Base-by-base conservation (phyloP, 2,329 filamentous ascomycete genomes). In the Fusarium phyllophilum region DNA sequence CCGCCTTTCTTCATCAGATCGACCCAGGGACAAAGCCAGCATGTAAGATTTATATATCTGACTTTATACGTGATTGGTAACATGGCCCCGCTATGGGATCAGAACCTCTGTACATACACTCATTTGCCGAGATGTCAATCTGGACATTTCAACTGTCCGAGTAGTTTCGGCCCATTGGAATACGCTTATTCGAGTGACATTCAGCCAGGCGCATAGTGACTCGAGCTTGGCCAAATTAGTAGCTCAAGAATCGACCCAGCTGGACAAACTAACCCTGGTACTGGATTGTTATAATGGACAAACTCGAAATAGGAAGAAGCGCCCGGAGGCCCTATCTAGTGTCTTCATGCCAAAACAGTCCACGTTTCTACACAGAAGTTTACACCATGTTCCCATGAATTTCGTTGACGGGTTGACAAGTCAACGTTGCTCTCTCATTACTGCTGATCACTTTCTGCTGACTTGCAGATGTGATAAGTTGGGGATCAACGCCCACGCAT, bases 391-490 rank as follows among this genome's bases (percentile, higher is more conserved):
- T 29, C 38, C 39, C 29, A 39, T 22, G 31, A 29, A 22, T 51
- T 60, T 42, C 14, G 22, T 66, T 49, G 26, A 61, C 31, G 42
- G 38, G 22, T 34, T 45, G 31, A 61, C 39, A 54, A 45, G 34
- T 41, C 36, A 54, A 17, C 33, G 18, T 60, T 69, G 51, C 39
- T 46, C 34, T 29, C 22, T 29, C 17, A 11, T 38, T n/a, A 24
- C n/a, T 48, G 38, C 41, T 45, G 34, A 56, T 56, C 59, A 36
- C 34, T 65, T 74, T 57, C 57, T 41, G 39, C 52, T 52, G 44
- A 44, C 41, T 64, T 45, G 41, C 57, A 52, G 44, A 51, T 68
- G 56, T 75, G 63, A 62, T 54, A 54, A 62, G 48, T 49, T 74
- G 39, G 55, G n/a, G 49, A 52, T 54, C 44, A 60, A 49, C n/a